Base-by-base conservation (phyloP, 2,329 filamentous ascomycete species). In the Didymellaceae sp. region DNA sequence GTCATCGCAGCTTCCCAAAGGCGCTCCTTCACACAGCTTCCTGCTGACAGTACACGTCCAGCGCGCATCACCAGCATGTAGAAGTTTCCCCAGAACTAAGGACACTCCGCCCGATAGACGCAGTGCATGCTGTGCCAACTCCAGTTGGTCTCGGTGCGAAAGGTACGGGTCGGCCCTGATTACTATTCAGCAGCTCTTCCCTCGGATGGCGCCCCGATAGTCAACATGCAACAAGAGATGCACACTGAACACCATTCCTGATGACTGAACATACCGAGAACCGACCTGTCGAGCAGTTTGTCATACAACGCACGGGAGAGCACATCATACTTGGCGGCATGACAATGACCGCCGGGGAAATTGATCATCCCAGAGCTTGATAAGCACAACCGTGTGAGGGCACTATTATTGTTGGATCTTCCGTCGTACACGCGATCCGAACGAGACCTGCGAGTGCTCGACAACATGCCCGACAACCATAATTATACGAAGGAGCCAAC, bases 221-320 rank as follows among this genome's bases (percentile, higher is more conserved):
- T 28, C 14, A 41, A 51, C 35, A 26, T 25, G 18, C 26, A 33
- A 6, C 30, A 30, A 41, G 20, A 28, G 7, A 14, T 6, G 2
- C 13, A 25, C 9, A 10, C 21, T 10, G n/a, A 16, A 13, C 16
- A 28, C 1, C 13, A 3, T 2, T 9, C 2, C 2, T 10, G 42
- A 46, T 52, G 37, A 52, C 14, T 52, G 48, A 52, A 45, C 37
- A n/a, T 32, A n/a, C 21, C 41, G 41, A 50, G 6, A 20, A 7
- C 7, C 8, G 17, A n/a, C 13, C 7, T 18, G 5, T 33, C 10
- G 8, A 32, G 26, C 24, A 32, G 18, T 11, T 16, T 16, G 26
- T 13, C 3, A 3, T 24, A 10, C 16, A 14, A 37, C 4, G 16
- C 14, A 13, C 18, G 18, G 17, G 10, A 18, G 7, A 16, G 2